These are phyloP conservation scores for Scolecobasidium constrictum DNA, from an alignment of 2,329 filamentous ascomycete genomes.

Conservation along the genomic window DNA sequence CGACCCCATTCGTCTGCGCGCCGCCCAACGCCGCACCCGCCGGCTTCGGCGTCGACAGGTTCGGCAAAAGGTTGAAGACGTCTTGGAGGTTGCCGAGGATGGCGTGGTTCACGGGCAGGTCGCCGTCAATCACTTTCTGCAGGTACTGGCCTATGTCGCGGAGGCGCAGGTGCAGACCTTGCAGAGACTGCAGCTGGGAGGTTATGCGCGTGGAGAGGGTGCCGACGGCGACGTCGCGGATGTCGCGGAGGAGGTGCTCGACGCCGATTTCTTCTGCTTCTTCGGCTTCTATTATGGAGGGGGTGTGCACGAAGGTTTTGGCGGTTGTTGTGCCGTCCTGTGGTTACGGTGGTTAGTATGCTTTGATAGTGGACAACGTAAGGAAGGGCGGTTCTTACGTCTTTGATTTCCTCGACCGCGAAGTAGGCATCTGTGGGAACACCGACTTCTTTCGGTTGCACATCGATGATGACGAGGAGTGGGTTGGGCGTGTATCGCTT, in stretches of 20 bases:
- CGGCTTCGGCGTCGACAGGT: conserved; percentile 74
- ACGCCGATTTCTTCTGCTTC: conserved; percentile 98
- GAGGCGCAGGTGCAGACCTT: conserved; percentile 87
- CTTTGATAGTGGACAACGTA: conserved; percentile 2
- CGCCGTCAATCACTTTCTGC: conserved; percentile 86
- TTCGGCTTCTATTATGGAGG: conserved; percentile 96
- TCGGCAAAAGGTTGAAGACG: conserved; percentile 95
- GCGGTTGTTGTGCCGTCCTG: conserved; percentile 94
- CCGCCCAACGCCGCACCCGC: conserved; percentile 31
- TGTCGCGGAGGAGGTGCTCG: conserved; percentile 93
- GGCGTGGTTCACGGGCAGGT: conserved; percentile 91
- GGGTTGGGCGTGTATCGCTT: conserved; percentile 98
- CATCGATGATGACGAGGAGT: conserved; percentile 92
- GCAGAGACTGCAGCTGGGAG: conserved; percentile 92
- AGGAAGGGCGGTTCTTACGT: conserved; percentile 49
- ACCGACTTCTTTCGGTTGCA: conserved; percentile 94
- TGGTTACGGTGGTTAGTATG: neutral
- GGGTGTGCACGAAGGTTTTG: conserved; percentile 97
- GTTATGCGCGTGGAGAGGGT: conserved; percentile 95
- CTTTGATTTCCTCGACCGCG: conserved; percentile 98
- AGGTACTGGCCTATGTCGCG: conserved; percentile 93
- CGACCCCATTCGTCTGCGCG: conserved; percentile 42
- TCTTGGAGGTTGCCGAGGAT: conserved; percentile 98
- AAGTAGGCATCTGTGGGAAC: conserved; percentile 99
- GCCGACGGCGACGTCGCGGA: conserved; percentile 93